These are phyloP conservation scores for Sordaria brevicollis DNA, from an alignment of 495 filamentous ascomycete species.

Conservation along the genomic window DNA sequence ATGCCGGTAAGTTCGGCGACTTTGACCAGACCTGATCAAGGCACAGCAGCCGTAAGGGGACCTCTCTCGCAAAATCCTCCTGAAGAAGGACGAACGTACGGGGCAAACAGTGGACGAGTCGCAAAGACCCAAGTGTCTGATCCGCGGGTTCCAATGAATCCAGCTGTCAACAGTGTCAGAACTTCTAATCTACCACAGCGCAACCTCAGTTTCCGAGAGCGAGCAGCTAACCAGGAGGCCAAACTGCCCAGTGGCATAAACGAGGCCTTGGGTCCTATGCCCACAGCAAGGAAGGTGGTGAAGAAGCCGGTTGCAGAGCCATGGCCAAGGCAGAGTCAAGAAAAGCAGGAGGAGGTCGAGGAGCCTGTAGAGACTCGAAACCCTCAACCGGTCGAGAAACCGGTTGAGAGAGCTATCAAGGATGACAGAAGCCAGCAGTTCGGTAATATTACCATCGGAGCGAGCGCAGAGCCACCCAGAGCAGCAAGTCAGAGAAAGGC, in stretches of 20 bases:
- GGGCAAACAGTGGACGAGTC: conserved; percentile 12
- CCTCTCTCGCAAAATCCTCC: conserved; percentile 27
- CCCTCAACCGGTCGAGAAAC: not conserved
- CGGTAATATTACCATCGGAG: not conserved
- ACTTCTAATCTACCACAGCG: conserved; percentile 29
- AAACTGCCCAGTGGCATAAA: conserved; percentile 18
- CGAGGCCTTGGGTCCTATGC: conserved; percentile 1
- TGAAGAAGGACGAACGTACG: conserved; percentile 22
- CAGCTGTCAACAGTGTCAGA: conserved; percentile 10
- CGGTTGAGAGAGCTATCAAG: not conserved
- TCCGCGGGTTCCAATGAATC: conserved; percentile 15
- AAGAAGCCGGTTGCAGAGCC: not conserved
- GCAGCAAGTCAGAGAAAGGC: conserved; percentile 18
- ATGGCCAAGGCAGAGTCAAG: not conserved
- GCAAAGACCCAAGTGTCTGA: conserved; percentile 18
- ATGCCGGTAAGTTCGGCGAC: conserved; percentile 6
- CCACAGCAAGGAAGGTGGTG: not conserved
- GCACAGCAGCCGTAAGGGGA: conserved; percentile 8
- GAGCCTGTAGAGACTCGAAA: not conserved
- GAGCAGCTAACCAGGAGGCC: conserved; percentile 29
- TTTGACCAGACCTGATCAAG: conserved; percentile 9
- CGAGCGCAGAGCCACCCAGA: not conserved
- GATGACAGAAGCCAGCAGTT: not conserved
- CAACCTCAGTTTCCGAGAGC: conserved; percentile 41
- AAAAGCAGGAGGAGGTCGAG: not conserved